Conservation (phyloP, 2,329 filamentous ascomycete species). For the Botrytis galanthina region DNA sequence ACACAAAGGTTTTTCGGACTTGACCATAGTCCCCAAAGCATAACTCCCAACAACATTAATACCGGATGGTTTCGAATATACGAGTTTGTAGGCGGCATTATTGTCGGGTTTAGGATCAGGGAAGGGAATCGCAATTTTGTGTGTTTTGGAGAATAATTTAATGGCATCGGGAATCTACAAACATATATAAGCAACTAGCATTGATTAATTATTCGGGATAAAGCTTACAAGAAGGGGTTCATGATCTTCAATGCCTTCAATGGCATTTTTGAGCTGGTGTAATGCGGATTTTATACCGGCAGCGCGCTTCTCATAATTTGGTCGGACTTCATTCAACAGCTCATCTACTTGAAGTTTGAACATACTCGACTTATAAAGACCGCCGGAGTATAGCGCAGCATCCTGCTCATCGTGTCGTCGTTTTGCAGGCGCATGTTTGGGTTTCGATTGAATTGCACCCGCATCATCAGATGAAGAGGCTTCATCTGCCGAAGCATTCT, state of each 20-base stretch:
- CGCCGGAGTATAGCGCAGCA: slow-evolving; percentile 42
- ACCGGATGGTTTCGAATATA: slow-evolving; percentile 70
- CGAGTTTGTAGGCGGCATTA: slow-evolving; percentile 77
- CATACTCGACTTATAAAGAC: slow-evolving; percentile 60
- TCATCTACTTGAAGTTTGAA: slow-evolving; percentile 69
- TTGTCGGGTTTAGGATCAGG: slow-evolving; percentile 74
- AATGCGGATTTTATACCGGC: slow-evolving; percentile 52
- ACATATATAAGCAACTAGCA: slow-evolving; percentile 17
- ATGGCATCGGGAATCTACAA: slow-evolving; percentile 65
- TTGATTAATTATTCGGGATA: not conserved
- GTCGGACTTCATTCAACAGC: slow-evolving; percentile 55
- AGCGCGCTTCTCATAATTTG: slow-evolving; percentile 56
- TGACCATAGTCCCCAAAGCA: slow-evolving; percentile 70
- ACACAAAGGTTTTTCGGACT: slow-evolving; percentile 55
- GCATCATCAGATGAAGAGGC: slow-evolving; percentile 29
- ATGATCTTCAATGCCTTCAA: slow-evolving; percentile 55
- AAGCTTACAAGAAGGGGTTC: slow-evolving; percentile 45
- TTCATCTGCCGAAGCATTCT: slow-evolving; percentile 17
- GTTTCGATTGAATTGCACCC: slow-evolving; percentile 15
- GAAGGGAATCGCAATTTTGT: slow-evolving; percentile 75
- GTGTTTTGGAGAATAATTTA: slow-evolving; percentile 63
- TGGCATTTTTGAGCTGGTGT: slow-evolving; percentile 52
- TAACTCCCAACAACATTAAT: slow-evolving; percentile 91
- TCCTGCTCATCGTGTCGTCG: slow-evolving; percentile 31
- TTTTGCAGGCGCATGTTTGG: slow-evolving; percentile 23